Percentiles rank a stretch among this genome's conserved stretches.
phyloP scores from a whole-genome alignment of 164 flowering plant species.

The Malania oleifera region DNA sequence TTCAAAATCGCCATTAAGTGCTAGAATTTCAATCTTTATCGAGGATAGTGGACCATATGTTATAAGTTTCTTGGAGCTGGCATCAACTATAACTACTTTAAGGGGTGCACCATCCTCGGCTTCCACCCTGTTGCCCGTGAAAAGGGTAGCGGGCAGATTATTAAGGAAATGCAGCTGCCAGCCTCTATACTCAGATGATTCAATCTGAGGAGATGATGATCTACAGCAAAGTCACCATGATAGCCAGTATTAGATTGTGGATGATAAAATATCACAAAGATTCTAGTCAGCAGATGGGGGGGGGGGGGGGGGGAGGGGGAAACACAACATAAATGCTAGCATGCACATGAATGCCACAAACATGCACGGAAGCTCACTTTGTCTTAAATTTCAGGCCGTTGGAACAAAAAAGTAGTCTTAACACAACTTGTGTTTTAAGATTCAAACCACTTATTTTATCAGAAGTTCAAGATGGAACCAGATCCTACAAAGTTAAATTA shows the following conservation, averaged over 20 bases:
- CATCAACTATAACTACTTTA: constrained; percentile 33
- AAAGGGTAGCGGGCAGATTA: constrained; percentile 32
- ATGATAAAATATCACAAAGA: not conserved
- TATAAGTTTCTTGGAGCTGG: constrained; percentile 18
- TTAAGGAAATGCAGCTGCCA: constrained; percentile 34
- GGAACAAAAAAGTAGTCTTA: too few species aligned
- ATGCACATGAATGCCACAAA: not conserved
- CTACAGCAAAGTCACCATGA: constrained; percentile 24
- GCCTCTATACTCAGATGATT: constrained; percentile 28
- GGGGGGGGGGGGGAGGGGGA: too few species aligned
- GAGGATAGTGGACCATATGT: constrained; percentile 40
- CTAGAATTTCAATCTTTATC: constrained; percentile 40
- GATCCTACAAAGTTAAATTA: too few species aligned
- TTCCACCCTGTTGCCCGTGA: constrained; percentile 36
- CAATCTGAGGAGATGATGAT: constrained; percentile 15
- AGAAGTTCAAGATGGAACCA: not conserved
- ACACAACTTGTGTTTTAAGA: not conserved
- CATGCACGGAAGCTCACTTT: too few species aligned
- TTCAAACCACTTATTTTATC: not conserved
- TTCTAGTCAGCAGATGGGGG: not conserved
- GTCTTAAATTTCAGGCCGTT: too few species aligned
- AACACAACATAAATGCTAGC: too few species aligned
- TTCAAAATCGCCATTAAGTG: constrained; percentile 47
- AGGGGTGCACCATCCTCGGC: constrained; percentile 28
- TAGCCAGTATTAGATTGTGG: not conserved